Base-by-base conservation (phyloP, 2,329 filamentous ascomycete species). In the Diaporthe vexans region DNA sequence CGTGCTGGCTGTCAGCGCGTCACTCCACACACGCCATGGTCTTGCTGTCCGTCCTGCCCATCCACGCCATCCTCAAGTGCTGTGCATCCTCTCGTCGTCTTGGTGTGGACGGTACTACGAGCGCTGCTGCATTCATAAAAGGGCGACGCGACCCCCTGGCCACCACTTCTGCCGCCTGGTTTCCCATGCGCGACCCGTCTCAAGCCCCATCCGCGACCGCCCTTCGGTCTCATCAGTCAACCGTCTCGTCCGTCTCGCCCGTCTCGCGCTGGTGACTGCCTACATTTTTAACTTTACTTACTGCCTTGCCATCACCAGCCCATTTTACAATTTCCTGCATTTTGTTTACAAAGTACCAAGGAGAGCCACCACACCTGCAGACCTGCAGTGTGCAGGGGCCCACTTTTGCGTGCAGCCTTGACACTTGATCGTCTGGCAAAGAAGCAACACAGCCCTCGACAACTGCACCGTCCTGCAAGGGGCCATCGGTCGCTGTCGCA, bases 101-200 rank as follows among this genome's bases (percentile, higher is more conserved):
- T 57, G 52, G 54, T 56, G 52, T 57, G 54, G 54, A 57, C 56
- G 56, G 29, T 63, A 43, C 26, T 29, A 29, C 7, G 24, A 37
- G 35, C 59, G 33, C 24, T 40, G 46, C 59, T 19, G 59, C 67
- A 46, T 57, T 46, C 67, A 51, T 72, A 72, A 72, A 72, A 72
- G 63, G 33, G 57, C 70, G 59, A 54, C 57, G 48, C 70, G 70
- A 46, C 57, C 68, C 57, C 71, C 40, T 52, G 69, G 57, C 29
- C 58, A 46, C 68, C 68, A 57, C 58, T 52, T 24, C 43, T 71
- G 69, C 35, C 26, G 54, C 73, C 73, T 72, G 37, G 35, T 48
- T 54, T 52, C 17, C 71, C 59, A 46, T 51, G 40, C 59, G 70
- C 52, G 61, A 69, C 69, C 73, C 67, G 73, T 73, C 70, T 69